Evolutionary conservation across 768 basidiomycete genomes (phyloP).

Genomic region (Serendipita sp.): DNA sequence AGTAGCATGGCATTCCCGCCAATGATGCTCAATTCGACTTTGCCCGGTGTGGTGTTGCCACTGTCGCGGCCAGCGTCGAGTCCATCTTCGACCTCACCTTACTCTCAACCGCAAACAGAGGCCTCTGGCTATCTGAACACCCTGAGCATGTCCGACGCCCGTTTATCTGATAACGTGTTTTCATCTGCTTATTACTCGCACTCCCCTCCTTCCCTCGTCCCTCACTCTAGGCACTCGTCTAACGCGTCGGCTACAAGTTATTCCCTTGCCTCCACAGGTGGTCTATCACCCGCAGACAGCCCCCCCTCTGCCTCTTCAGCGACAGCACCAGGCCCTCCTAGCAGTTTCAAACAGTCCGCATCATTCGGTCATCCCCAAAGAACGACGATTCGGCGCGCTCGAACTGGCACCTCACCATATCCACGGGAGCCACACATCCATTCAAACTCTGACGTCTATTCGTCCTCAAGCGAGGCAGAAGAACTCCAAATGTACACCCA

Average conservation of each 20-base stretch:
- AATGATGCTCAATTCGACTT: conserved; percentile 4
- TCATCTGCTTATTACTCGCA: conserved; percentile 2
- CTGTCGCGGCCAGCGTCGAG: not conserved
- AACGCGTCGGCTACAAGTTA: conserved; percentile 24
- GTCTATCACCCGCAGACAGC: conserved; percentile 36
- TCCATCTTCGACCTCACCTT: not conserved
- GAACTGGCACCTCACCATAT: conserved; percentile 69
- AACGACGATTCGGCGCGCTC: conserved; percentile 39
- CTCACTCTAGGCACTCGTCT: conserved; percentile 25
- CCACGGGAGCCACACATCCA: conserved; percentile 62
- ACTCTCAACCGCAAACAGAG: conserved; percentile 2
- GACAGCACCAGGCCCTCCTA: conserved; percentile 23
- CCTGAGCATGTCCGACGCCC: conserved; percentile 4
- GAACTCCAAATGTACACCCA: conserved; percentile 62
- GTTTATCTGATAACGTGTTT: conserved; percentile 3
- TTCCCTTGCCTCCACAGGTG: conserved; percentile 24
- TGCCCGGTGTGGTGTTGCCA: conserved; percentile 4
- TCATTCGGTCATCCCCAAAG: conserved; percentile 43
- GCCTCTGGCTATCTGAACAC: not conserved
- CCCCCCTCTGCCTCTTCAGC: conserved; percentile 57
- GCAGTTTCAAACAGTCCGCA: conserved; percentile 56
- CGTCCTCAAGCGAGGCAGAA: conserved; percentile 78
- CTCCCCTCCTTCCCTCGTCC: conserved; percentile 14
- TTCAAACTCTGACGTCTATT: conserved; percentile 38
- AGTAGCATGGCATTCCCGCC: not conserved